Percentiles rank a stretch among this genome's conserved stretches.
These are phyloP conservation scores for Backusella luteola DNA, from an alignment of 192 early-diverging fungal species.

Conservation along the genomic window DNA sequence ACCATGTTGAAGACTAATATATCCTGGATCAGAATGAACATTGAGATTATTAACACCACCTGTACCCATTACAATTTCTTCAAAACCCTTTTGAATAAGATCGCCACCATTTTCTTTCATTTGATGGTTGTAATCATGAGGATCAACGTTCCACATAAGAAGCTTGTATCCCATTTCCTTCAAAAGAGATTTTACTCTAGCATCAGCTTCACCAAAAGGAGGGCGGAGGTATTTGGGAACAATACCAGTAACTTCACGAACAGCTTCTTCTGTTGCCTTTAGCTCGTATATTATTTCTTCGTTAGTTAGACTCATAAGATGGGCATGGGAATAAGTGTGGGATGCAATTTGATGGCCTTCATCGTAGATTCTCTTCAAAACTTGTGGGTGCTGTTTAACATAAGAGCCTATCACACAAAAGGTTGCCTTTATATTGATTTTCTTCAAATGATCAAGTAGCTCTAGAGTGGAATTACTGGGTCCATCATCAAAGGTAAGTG, in stretches of 20 bases:
- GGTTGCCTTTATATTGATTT: conserved; percentile 58
- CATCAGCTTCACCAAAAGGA: conserved; percentile 60
- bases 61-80: neutral
- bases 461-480: conserved; percentile 49
- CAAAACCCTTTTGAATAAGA: conserved; percentile 13
- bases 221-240: conserved; percentile 59
- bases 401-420: conserved; percentile 67
- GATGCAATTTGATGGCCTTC: conserved; percentile 64
- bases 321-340: conserved; percentile 52
- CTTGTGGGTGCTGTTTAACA: conserved; percentile 44
- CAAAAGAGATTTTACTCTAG: conserved; percentile 53
- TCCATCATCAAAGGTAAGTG: conserved; percentile 58
- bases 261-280: conserved; percentile 45
- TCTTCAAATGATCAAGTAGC: conserved; percentile 54
- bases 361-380: conserved; percentile 45
- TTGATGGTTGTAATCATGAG: conserved; percentile 33
- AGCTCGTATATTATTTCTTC: conserved; percentile 43
- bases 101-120: conserved; percentile 14
- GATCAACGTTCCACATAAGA: conserved; percentile 40
- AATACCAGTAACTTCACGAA: conserved; percentile 51
- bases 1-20: conserved; percentile 39
- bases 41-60: conserved; percentile 15
- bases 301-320: conserved; percentile 45
- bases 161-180: conserved; percentile 37
- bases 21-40: conserved; percentile 29